Evolutionary conservation across 2,329 filamentous ascomycete species (phyloP).

Genomic region (Aspergillus intermedius): DNA sequence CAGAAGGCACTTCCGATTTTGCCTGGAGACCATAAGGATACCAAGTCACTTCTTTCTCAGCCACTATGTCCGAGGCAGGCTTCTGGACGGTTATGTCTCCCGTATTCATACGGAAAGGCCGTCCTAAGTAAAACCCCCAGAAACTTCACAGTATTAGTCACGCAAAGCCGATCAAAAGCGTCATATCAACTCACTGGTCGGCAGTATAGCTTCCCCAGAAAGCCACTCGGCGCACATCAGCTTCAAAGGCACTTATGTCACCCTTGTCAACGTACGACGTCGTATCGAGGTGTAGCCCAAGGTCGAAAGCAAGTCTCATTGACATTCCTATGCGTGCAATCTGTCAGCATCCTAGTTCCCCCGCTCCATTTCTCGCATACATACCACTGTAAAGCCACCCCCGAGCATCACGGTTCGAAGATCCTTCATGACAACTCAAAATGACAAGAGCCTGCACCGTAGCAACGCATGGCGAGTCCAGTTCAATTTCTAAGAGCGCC

Average conservation of each 20-base stretch:
- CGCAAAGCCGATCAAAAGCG: not conserved
- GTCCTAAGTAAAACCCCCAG: conserved; percentile 39
- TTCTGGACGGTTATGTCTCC: conserved; percentile 37
- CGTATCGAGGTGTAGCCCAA: conserved; percentile 39
- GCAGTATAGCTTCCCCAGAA: conserved; percentile 42
- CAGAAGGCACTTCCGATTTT: conserved; percentile 9
- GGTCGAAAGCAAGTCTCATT: conserved; percentile 41
- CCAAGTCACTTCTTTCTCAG: conserved; percentile 26
- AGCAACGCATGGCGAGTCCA: conserved; percentile 44
- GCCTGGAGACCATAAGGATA: conserved; percentile 23
- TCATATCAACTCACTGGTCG: conserved; percentile 27
- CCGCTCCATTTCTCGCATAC: conserved; percentile 2
- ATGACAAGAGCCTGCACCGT: conserved; percentile 44
- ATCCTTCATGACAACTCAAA: conserved; percentile 41
- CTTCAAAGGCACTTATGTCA: conserved; percentile 33
- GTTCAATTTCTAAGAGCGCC: conserved; percentile 41
- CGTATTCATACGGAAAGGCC: conserved; percentile 37
- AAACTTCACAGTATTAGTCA: conserved; percentile 19
- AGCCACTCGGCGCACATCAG: conserved; percentile 32
- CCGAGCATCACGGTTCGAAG: conserved; percentile 38
- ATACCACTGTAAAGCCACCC: conserved; percentile 44
- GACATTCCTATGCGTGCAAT: conserved; percentile 33
- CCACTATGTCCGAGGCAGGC: conserved; percentile 23
- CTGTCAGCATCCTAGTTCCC: not conserved
- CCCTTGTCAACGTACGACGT: conserved; percentile 35